Base-by-base conservation (phyloP, 2,329 filamentous ascomycete species). In the Chaetomium sp. region DNA sequence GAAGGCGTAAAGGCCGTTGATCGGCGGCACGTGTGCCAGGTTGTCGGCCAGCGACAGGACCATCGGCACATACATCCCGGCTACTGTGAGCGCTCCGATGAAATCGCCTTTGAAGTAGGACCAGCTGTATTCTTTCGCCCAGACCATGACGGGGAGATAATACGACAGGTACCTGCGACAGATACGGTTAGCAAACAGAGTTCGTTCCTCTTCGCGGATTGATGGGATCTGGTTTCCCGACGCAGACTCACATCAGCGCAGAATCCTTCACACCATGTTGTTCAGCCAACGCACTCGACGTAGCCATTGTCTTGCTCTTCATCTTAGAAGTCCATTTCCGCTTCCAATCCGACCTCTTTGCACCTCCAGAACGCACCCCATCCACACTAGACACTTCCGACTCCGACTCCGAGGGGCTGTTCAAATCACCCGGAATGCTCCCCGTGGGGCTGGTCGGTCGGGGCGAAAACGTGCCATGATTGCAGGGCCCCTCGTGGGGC, bases 41-140 rank as follows among this genome's bases (percentile, higher is more conserved):
- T 97, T 97, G 42, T 89, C 85, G 54, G 94, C 91, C 61, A 95
- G 87, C 0, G 94, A 97, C 11, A 99, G 80, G 0, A 91, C 88
- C 91, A 99, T 96, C 51, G 94, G 94, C 40, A 99, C 87, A 70
- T 99, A 99, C 74, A 99, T 94, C 33, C 91, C 96, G n/a, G 92
- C 89, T 75, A 99, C 87, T n/a, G 94, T 97, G 60, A 97, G 70
- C 49, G 92, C 91, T 7, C 92, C 87, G 11, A 95, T 77, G 14
- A 97, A 74, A 70, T 99, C 94, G 48, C 94, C 94, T 64, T 86
- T 83, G 48, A 97, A 71, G 71, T 89, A 96, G 3, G 83, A 81
- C 79, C 84, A 85, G 64, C 81, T 84, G 72, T 99, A 99, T 72
- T 96, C 89, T 52, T 78, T 79, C 59, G 95, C 86, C 94, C 94